phyloP scores from a whole-genome alignment of 371 early-diverging fungal genomes.

The Neoconidiobolus thromboides region DNA sequence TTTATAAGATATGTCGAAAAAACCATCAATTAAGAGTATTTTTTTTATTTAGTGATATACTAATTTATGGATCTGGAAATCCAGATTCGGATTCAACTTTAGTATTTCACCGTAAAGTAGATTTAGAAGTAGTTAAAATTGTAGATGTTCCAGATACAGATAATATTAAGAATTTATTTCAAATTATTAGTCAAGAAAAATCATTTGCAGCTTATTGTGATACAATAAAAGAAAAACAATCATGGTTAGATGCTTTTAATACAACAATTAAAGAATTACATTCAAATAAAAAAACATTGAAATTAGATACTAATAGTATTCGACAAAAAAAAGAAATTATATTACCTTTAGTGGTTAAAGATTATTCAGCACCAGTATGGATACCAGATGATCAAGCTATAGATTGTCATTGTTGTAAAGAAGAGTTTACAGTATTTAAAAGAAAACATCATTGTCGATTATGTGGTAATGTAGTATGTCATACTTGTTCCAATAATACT shows the following conservation, averaged over 20 bases:
- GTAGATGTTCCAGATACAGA: conserved; percentile 26
- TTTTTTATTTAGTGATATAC: conserved; percentile 49
- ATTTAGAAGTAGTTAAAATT: conserved; percentile 33
- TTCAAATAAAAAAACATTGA: conserved; percentile 27
- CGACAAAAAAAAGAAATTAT: conserved; percentile 7
- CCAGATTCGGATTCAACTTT: conserved; percentile 8
- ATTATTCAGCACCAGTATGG: conserved; percentile 50
- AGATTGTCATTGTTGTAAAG: conserved; percentile 30
- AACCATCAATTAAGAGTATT: conserved; percentile 38
- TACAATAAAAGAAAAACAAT: conserved; percentile 22
- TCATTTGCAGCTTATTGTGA: conserved; percentile 24
- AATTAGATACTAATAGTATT: conserved; percentile 17
- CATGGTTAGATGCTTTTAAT: conserved; percentile 37
- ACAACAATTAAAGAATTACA: conserved; percentile 25
- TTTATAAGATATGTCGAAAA: conserved; percentile 46
- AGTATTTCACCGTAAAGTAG: conserved; percentile 37
- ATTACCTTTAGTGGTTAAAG: conserved; percentile 18
- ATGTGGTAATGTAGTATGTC: conserved; percentile 53
- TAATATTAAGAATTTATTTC: conserved; percentile 26
- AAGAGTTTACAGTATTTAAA: conserved; percentile 27
- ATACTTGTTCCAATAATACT: conserved; percentile 31
- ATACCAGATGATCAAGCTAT: conserved; percentile 30
- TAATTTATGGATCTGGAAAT: conserved; percentile 35
- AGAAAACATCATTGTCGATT: conserved; percentile 50
- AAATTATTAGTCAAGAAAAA: conserved; percentile 46